These are phyloP conservation scores for Monilinia fructicola DNA, from an alignment of 2,329 filamentous ascomycete genomes.

Conservation along the genomic window DNA sequence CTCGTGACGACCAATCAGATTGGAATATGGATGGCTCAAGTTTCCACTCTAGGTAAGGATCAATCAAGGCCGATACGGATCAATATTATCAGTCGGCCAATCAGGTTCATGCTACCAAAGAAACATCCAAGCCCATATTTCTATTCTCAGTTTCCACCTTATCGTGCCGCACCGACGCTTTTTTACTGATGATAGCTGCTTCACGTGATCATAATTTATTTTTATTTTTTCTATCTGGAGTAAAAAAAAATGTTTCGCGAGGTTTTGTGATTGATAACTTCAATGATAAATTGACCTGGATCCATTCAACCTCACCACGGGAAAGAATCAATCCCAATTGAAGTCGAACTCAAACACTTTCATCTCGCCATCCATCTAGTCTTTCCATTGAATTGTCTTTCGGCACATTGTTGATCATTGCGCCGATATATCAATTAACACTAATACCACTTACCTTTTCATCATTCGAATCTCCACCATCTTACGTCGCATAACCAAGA, in stretches of 20 bases:
- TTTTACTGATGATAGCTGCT: background rate
- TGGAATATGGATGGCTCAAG: rapidly evolving
- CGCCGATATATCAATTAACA: background rate
- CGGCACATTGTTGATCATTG: background rate
- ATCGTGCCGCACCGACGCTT: conserved; percentile 3
- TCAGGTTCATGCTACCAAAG: background rate
- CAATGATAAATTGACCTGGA: conserved; percentile 8
- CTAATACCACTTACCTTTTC: background rate
- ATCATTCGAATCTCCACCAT: background rate
- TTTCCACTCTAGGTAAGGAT: background rate
- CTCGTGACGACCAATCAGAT: background rate
- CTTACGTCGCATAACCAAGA: background rate
- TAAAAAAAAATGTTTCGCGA: conserved; percentile 18
- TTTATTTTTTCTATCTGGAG: conserved; percentile 21
- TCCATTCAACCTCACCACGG: conserved; percentile 12
- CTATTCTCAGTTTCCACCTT: conserved; percentile 1
- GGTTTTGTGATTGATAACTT: conserved; percentile 19
- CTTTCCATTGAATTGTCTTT: background rate
- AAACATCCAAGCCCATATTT: conserved; percentile 6
- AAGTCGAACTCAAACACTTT: background rate
- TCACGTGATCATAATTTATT: conserved; percentile 16
- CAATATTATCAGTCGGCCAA: background rate
- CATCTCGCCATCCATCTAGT: background rate
- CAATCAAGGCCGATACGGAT: background rate
- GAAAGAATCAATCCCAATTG: background rate